Evolutionary conservation across 1,139 yeast species (phyloP), one percentile per base, ranked within the genome.

Genomic region (Candida sp.): DNA sequence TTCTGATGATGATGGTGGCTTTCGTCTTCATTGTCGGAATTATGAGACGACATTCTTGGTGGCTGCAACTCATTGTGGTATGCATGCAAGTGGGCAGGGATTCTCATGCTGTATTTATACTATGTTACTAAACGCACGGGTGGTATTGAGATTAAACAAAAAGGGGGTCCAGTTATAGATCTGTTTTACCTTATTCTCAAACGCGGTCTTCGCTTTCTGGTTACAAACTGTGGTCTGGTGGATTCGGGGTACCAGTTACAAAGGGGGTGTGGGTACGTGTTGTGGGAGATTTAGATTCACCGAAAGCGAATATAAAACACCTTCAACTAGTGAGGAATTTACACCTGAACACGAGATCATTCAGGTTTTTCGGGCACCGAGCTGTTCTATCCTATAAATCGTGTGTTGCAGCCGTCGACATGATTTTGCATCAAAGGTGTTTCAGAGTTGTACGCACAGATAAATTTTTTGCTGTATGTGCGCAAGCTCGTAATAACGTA

Each of bases 391-490:
- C 42, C 42, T 39, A 27, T 22, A 27, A 39, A 39, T n/a, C 27
- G 9, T 39, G 8, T 6, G 23, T 17, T 42, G 46, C 46, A 42
- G 23, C 25, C 17, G 5, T 25, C n/a, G 11, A 32, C 46, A 33
- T 33, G 11, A 25, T 33, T 42, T 42, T 17, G 46, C 46, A 34
- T 42, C 46, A 42, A 23, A 25, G 12, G 11, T 42, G 46, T 42
- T 33, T 42, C 40, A 33, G 32, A 32, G 34, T 38, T 9, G 12
- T 30, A 28, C 8, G 8, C 32, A 7, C 22, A 23, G 11, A 37
- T 8, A 22, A 3, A 23, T 8, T 23, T 23, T 7, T 38, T 38
- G 5, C 11, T 26, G 11, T 25, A 17, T 17, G 17, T 17, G 17
- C 17, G 17, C 17, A 2, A 17, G 17, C 17, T 17, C 17, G 17